Evolutionary conservation across 1,284 basidiomycete genomes (phyloP).

Genomic region (Naganishia sp.): DNA sequence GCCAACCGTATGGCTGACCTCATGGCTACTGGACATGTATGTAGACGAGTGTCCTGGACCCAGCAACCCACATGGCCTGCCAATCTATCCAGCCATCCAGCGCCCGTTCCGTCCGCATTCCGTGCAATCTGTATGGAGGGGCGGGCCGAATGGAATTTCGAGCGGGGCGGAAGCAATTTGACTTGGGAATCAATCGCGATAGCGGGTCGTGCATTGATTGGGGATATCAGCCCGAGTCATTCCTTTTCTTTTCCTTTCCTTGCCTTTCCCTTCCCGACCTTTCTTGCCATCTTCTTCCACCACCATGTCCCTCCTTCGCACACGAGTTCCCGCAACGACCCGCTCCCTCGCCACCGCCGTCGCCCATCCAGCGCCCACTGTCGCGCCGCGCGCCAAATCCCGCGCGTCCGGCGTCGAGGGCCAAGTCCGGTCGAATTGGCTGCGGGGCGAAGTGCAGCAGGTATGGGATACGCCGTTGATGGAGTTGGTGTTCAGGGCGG

Average conservation of each 20-base stretch:
- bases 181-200: neutral
- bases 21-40: no score
- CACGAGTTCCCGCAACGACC: neutral
- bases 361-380: neutral
- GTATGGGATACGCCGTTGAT: conserved; percentile 68
- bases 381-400: conserved; percentile 3
- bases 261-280: no score
- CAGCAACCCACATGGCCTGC: no score
- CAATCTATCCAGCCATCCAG: neutral
- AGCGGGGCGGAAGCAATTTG: conserved; percentile 1
- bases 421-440: conserved; percentile 52
- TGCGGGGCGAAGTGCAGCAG: conserved; percentile 54
- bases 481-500: conserved; percentile 81
- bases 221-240: neutral
- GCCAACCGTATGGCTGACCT: no score
- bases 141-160: neutral
- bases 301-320: neutral
- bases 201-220: conserved; percentile 6
- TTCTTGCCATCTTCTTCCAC: no score
- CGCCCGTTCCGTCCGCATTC: no score
- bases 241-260: no score
- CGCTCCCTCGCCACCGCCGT: neutral
- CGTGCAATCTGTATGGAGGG: neutral
- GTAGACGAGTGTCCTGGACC: no score
- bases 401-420: conserved; percentile 28